These are phyloP conservation scores for Aspergillus persii DNA, from an alignment of 2,329 filamentous ascomycete genomes.

Conservation along the genomic window DNA sequence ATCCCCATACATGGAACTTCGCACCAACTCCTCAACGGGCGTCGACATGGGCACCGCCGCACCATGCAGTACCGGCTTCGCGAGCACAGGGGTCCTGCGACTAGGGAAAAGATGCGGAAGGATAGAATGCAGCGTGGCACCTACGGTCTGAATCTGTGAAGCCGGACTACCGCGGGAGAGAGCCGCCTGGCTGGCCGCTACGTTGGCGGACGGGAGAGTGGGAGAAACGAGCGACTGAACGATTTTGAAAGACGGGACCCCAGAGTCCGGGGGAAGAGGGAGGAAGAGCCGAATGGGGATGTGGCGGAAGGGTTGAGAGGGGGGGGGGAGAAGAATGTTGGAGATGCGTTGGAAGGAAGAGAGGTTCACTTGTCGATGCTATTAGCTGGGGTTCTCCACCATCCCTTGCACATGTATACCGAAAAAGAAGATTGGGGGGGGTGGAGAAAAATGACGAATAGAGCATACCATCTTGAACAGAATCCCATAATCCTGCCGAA, in stretches of 20 bases:
- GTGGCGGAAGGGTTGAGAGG: conserved; percentile 69
- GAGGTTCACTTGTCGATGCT: conserved; percentile 62
- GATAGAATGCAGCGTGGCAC: conserved; percentile 70
- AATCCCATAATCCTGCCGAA: conserved; percentile 77
- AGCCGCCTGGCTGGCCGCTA: conserved; percentile 24
- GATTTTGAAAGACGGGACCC: conserved; percentile 56
- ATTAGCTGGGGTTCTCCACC: not conserved
- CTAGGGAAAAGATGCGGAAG: conserved; percentile 85
- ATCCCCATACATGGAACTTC: conserved; percentile 81
- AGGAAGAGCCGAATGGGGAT: conserved; percentile 89
- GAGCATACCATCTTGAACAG: conserved; percentile 67
- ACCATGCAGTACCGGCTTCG: conserved; percentile 82
- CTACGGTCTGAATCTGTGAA: conserved; percentile 65
- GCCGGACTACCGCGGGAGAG: conserved; percentile 17
- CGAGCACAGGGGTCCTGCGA: conserved; percentile 76
- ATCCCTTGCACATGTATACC: not conserved
- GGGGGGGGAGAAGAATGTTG: conserved; percentile 68
- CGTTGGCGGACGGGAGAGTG: conserved; percentile 31
- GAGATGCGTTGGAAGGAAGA: conserved; percentile 71
- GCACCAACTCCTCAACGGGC: conserved; percentile 77
- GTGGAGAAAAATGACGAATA: not conserved
- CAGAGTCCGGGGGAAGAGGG: conserved; percentile 59
- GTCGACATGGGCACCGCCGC: conserved; percentile 76
- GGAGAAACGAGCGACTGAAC: conserved; percentile 72
- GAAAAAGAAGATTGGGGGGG: too few relatives aligned